Evolutionary conservation across 495 filamentous ascomycete species (phyloP).

Genomic region (Penicillium coprophilum): DNA sequence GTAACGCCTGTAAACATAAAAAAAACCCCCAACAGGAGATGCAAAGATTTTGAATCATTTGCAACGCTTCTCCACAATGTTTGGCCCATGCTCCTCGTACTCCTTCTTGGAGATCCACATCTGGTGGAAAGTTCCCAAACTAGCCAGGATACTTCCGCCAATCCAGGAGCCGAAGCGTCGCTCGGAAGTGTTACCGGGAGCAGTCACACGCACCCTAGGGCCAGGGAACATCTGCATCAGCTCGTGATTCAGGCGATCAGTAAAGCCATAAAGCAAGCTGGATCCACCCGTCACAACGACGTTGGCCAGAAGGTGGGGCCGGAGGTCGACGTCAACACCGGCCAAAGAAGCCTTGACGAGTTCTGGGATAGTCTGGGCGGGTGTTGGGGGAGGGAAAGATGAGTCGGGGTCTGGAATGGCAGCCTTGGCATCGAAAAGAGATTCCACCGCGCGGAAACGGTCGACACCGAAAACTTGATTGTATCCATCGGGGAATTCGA

Average conservation of each 20-base stretch:
- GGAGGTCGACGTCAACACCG: slow-evolving; percentile 83
- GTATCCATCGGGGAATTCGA: slow-evolving; percentile 93
- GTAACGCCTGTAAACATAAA: slow-evolving; percentile 13
- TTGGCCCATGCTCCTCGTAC: slow-evolving; percentile 58
- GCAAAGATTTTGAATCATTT: slow-evolving; percentile 35
- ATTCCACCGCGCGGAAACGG: slow-evolving; percentile 80
- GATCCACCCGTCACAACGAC: slow-evolving; percentile 92
- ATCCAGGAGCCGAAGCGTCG: slow-evolving; percentile 91
- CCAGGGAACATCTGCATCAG: slow-evolving; percentile 75
- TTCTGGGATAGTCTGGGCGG: slow-evolving; percentile 72
- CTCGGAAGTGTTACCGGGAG: slow-evolving; percentile 82
- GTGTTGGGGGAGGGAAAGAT: slow-evolving; percentile 52
- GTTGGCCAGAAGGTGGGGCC: slow-evolving; percentile 77
- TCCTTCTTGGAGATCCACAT: slow-evolving; percentile 90
- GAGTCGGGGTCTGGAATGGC: slow-evolving; percentile 44
- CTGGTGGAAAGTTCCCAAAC: slow-evolving; percentile 98
- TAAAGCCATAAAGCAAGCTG: slow-evolving; percentile 83
- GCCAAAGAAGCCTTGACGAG: slow-evolving; percentile 75
- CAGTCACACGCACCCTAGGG: slow-evolving; percentile 77
- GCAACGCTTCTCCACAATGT: slow-evolving; percentile 63
- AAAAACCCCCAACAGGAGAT: slow-evolving; percentile 4
- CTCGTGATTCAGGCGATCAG: slow-evolving; percentile 82
- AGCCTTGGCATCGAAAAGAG: slow-evolving; percentile 80
- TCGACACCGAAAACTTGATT: slow-evolving; percentile 92
- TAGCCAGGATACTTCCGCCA: slow-evolving; percentile 92